phyloP scores from a whole-genome alignment of 2,329 filamentous ascomycete genomes.

The Aspergillus sp. region DNA sequence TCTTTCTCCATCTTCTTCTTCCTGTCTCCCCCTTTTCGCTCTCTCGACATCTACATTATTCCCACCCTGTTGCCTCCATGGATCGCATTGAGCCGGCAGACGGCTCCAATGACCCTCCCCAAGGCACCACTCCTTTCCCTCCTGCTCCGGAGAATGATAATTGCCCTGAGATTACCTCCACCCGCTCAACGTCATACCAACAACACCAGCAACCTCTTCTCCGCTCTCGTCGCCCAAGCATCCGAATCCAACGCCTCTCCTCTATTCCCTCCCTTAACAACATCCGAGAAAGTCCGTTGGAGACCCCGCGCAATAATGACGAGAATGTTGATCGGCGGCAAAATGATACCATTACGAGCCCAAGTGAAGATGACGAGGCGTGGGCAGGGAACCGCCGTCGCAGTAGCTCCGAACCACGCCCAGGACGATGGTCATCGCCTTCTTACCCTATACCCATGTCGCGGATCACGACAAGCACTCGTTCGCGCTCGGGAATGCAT shows the following conservation, averaged over 20 bases:
- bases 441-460: constrained; percentile 11
- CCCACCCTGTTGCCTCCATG: constrained; percentile 18
- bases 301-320: neutral
- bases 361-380: constrained; percentile 21
- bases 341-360: constrained; percentile 1
- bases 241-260: constrained; percentile 20
- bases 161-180: neutral
- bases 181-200: constrained; percentile 11
- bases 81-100: constrained; percentile 34
- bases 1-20: neutral
- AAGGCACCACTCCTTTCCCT: constrained; percentile 8
- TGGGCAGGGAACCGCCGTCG: constrained; percentile 29
- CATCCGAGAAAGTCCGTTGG: neutral
- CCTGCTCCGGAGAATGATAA: constrained; percentile 4
- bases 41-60: neutral
- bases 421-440: constrained; percentile 26
- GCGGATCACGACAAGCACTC: constrained; percentile 13
- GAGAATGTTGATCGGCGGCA: neutral
- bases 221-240: constrained; percentile 26
- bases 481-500: constrained; percentile 14
- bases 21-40: neutral
- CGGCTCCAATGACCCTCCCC: constrained; percentile 12
- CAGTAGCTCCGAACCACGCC: constrained; percentile 38
- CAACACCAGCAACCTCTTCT: constrained; percentile 18
- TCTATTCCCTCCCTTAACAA: constrained; percentile 7